These are phyloP conservation scores for Arachis hypogaea DNA, from an alignment of 306 rosid genomes.

Conservation along the genomic window DNA sequence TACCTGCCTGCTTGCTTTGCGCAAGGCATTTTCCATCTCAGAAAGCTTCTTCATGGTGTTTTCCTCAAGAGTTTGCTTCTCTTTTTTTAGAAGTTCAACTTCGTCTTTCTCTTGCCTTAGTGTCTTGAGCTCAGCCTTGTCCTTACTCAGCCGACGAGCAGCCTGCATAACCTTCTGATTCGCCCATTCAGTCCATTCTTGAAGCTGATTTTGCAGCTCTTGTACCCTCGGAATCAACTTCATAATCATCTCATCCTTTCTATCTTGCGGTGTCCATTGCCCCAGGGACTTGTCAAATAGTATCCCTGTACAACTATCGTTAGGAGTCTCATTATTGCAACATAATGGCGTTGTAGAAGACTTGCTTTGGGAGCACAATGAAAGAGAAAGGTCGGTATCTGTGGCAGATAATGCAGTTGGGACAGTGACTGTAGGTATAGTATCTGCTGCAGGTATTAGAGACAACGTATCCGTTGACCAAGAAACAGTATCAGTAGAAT, in stretches of 20 bases:
- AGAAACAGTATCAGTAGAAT: slow-evolving; percentile 47
- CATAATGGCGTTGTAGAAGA: slow-evolving; percentile 47
- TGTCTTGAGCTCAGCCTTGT: slow-evolving; percentile 77
- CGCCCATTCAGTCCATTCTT: slow-evolving; percentile 97
- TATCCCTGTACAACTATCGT: slow-evolving; percentile 52
- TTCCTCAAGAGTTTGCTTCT: slow-evolving; percentile 78
- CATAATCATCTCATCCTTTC: slow-evolving; percentile 80
- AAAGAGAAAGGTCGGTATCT: slow-evolving; percentile 83
- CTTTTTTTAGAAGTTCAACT: slow-evolving; percentile 80
- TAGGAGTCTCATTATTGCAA: slow-evolving; percentile 48
- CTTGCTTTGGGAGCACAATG: slow-evolving; percentile 56
- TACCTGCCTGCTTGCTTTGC: slow-evolving; percentile 85
- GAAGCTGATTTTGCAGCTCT: slow-evolving; percentile 80
- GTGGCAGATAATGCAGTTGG: slow-evolving; percentile 51
- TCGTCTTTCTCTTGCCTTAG: slow-evolving; percentile 91
- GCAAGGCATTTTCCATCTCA: slow-evolving; percentile 87
- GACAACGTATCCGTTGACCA: slow-evolving; percentile 40
- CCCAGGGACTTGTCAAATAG: slow-evolving; percentile 63
- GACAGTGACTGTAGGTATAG: slow-evolving; percentile 32
- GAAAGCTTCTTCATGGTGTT: slow-evolving; percentile 85
- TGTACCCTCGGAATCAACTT: slow-evolving; percentile 67
- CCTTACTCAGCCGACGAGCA: slow-evolving; percentile 85
- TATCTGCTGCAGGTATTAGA: slow-evolving; percentile 38
- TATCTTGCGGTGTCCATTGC: slow-evolving; percentile 72
- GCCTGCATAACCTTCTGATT: slow-evolving; percentile 98